phyloP scores from a whole-genome alignment of 768 basidiomycete species.

The Cystofilobasidium capitatum region DNA sequence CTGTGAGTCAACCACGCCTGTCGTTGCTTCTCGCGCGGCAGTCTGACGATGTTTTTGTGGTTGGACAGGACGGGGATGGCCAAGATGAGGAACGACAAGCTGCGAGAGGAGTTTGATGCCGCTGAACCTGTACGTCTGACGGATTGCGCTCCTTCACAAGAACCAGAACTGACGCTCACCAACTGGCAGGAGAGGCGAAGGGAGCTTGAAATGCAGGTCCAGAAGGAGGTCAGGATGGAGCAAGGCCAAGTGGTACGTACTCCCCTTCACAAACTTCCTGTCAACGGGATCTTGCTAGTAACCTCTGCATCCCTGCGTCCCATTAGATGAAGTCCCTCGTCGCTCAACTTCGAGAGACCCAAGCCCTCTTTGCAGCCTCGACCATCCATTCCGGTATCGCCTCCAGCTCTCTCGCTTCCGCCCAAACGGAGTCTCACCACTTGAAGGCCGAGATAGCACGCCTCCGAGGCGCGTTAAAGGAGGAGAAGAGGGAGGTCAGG shows the following conservation, averaged over 20 bases:
- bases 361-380: neutral
- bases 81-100: constrained; percentile 3
- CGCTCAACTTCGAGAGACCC: neutral
- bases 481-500: neutral
- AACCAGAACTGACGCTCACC: neutral
- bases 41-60: neutral
- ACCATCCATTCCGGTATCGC: neutral
- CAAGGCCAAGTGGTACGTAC: neutral
- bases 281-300: neutral
- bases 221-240: neutral
- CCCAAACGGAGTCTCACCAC: neutral
- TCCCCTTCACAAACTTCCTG: neutral
- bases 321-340: neutral
- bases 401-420: neutral
- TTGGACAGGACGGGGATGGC: neutral
- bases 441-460: neutral
- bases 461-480: neutral
- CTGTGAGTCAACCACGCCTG: too few species aligned
- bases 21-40: neutral
- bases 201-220: neutral
- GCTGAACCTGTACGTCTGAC: neutral
- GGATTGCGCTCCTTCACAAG: neutral
- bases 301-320: neutral
- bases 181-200: neutral
- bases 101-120: neutral